Percentiles rank a stretch among this genome's conserved stretches.
These are phyloP conservation scores for Barnettozyma vustinii DNA, from an alignment of 805 yeast species.

Conservation along the genomic window DNA sequence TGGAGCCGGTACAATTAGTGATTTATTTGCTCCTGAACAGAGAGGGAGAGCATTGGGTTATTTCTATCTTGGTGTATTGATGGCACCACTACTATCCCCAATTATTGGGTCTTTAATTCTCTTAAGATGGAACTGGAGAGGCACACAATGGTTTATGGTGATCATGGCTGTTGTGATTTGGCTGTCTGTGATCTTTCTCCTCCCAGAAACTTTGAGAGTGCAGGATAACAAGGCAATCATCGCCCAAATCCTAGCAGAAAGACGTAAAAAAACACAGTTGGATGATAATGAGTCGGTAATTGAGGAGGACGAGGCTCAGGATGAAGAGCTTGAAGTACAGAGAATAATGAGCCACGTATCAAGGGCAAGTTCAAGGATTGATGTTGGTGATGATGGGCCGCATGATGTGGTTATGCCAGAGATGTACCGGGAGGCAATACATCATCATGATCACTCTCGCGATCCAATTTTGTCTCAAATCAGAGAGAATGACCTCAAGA, in stretches of 20 bases:
- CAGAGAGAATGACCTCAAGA: constrained; percentile 18
- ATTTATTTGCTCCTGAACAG: constrained; percentile 57
- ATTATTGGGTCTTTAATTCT: constrained; percentile 74
- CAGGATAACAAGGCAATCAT: constrained; percentile 50
- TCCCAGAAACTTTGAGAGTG: constrained; percentile 73
- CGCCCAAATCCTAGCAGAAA: constrained; percentile 37
- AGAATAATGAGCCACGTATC: constrained; percentile 19
- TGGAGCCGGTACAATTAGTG: constrained; percentile 86
- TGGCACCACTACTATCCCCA: constrained; percentile 79
- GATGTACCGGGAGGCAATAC: constrained; percentile 11
- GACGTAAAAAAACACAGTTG: constrained; percentile 21
- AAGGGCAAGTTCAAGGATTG: constrained; percentile 16
- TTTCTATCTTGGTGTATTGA: constrained; percentile 73
- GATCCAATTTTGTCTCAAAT: constrained; percentile 7
- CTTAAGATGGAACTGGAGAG: constrained; percentile 77
- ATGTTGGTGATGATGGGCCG: constrained; percentile 16
- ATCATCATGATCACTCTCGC: constrained; percentile 7
- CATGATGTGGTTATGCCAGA: constrained; percentile 21
- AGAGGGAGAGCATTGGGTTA: constrained; percentile 79
- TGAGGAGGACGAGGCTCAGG: constrained; percentile 3
- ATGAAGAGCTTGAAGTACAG: neutral
- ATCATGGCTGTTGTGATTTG: constrained; percentile 55
- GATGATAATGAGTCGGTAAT: neutral
- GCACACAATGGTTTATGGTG: constrained; percentile 81
- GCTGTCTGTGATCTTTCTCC: constrained; percentile 42